A percentile compares a stretch with the other conserved stretches of the same genome.
Evolutionary conservation across 2,329 filamentous ascomycete genomes (phyloP).

Genomic region (Stachybotrys chlorohalonatus): DNA sequence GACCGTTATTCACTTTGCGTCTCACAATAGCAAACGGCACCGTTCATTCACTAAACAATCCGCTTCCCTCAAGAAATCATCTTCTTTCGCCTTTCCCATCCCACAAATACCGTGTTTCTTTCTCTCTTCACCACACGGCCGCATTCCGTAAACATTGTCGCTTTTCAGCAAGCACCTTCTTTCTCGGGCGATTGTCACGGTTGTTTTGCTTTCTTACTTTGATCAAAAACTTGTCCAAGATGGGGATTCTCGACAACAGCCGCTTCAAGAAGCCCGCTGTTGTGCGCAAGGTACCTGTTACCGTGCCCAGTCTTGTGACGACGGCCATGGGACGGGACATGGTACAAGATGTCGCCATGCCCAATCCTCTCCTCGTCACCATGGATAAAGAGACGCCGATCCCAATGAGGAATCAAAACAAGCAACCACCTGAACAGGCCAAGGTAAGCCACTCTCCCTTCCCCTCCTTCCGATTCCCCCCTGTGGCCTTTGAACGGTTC

Average conservation of each 20-base stretch:
- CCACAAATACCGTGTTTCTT: not conserved
- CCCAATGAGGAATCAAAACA: no score
- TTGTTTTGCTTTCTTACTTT: not conserved
- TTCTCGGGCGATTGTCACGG: not conserved
- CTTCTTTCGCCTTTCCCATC: not conserved
- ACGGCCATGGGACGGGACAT: no score
- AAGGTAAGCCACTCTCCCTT: no score
- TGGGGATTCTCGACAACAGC: not conserved
- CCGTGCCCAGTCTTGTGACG: no score
- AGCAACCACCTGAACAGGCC: no score
- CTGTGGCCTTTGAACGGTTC: no score
- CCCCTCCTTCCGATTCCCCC: no score
- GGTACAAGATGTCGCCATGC: no score
- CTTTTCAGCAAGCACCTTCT: not conserved
- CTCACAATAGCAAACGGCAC: not conserved
- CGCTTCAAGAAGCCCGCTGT: not conserved
- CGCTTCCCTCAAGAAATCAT: not conserved
- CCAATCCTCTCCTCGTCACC: no score
- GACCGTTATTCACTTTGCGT: not conserved
- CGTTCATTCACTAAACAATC: not conserved
- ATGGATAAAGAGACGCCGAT: no score
- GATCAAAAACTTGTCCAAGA: not conserved
- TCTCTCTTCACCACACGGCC: not conserved
- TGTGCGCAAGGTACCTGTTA: not conserved
- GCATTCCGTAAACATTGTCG: not conserved